Evolutionary conservation across 495 filamentous ascomycete genomes (phyloP), one percentile per base, ranked within the genome.

Genomic region (Annulohypoxylon moriforme): DNA sequence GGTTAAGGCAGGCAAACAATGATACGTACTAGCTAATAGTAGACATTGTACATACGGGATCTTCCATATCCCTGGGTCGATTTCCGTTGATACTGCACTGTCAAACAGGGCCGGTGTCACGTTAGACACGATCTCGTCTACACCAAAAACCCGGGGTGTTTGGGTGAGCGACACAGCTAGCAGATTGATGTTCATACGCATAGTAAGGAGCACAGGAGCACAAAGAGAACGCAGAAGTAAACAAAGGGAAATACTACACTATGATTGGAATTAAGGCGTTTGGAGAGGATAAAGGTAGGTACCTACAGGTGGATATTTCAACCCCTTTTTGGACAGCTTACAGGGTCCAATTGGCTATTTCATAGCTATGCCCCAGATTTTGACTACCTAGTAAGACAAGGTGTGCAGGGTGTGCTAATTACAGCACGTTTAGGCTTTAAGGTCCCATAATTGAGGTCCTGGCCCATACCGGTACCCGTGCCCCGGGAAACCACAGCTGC

Each of bases 401-500:
- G 4, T 18, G 11, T 61, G 27, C 27, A 29, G 36, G 36, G 14
- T 40, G 36, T 40, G 62, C 40, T 67, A 52, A 52, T 57, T 62
- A 59, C 40, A 38, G 46, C 11, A 36, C 38, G 16, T n/a, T 38
- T 40, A 24, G 44, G 44, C 18, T 55, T 47, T 56, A 31, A 50
- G 27, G 31, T 31, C 38, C 55, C 40, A 60, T 34, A 36, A 29
- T 0, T n/a, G n/a, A 18, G 8, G n/a, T 5, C 50, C 61, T 33
- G 22, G 36, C 25, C 14, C 36, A 65, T 6, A 44, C 8, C 36
- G 16, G 34, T 34, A n/a, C 36, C 56, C 20, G 53, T 56, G 65
- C 64, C 65, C 70, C 61, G 65, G 70, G 52, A 31, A 69, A 24
- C 29, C 56, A 47, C 70, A 69, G 65, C 65, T 73, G 70, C 47